Evolutionary conservation across 2,329 filamentous ascomycete species (phyloP), one percentile per base, ranked within the genome.

Genomic region (Curvularia verruculosa): DNA sequence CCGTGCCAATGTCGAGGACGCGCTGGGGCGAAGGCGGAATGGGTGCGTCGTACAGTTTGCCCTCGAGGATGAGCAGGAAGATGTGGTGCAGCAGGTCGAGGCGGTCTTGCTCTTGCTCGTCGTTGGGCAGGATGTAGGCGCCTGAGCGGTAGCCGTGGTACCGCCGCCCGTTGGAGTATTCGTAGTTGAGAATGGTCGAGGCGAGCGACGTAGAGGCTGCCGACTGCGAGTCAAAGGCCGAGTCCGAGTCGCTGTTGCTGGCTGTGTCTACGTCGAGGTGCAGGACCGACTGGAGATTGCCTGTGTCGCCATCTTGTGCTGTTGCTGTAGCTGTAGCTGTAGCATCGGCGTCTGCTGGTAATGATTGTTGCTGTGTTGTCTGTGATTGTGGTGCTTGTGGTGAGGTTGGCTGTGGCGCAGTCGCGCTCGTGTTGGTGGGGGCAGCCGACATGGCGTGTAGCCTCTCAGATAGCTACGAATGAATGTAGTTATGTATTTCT

Each of bases 1-100:
- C 72, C 0, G 78, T 80, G 23, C 78, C 78, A 5, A 81, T 59
- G 59, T 76, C 74, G 23, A 76, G 69, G 12, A 75, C 68, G 24
- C 72, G 61, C 29, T 52, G 45, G 5, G 67, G 65, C 3, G 65
- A 50, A 12, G 56, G 39, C 15, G 56, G 19, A 15, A 75, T 54
- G 18, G 74, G 75, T 13, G 72, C 73, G 21, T 70, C 63, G 66
- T 71, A 69, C n/a, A 77, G 72, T 49, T 74, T 74, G 28, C 74
- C 74, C 44, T 64, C 64, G 19, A 78, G 68, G 41, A 75, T 64
- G 21, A 77, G 65, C 39, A 70, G 65, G 63, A 72, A 76, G 54
- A 76, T 73, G 68, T 76, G 74, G 64, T 77, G 74, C 39, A 75
- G 63, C 8, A 77, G 69, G 61, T 77, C 75, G 37, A 75, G 69